Conservation (phyloP, 1,284 basidiomycete species). For the Rhodofomes roseus region DNA sequence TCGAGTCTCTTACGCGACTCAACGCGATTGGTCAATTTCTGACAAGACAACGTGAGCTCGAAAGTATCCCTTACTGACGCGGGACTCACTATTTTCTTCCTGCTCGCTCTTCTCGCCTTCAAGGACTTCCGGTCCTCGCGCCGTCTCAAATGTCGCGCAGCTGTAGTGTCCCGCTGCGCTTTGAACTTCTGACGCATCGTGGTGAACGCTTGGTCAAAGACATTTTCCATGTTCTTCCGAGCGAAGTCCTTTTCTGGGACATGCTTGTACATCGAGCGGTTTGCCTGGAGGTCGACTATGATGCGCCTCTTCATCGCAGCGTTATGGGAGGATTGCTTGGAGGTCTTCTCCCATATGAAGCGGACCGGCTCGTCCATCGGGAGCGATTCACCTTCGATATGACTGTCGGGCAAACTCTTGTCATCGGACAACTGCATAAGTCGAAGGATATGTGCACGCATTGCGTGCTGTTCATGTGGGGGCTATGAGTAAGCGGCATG, state of each 20-base stretch:
- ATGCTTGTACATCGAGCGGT: constrained; percentile 51
- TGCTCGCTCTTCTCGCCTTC: constrained; percentile 51
- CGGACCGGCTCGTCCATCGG: constrained; percentile 50
- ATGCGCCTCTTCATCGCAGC: constrained; percentile 63
- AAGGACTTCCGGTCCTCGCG: constrained; percentile 58
- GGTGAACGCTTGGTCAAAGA: constrained; percentile 68
- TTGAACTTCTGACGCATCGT: constrained; percentile 66
- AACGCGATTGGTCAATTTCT: constrained; percentile 66
- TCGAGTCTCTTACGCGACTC: constrained; percentile 50
- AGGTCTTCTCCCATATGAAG: constrained; percentile 74
- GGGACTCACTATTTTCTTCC: constrained; percentile 56
- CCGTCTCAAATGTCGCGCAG: constrained; percentile 40
- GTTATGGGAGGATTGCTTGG: constrained; percentile 69
- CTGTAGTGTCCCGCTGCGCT: constrained; percentile 46
- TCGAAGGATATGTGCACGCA: constrained; percentile 57
- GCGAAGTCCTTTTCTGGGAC: constrained; percentile 63
- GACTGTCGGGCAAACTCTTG: constrained; percentile 56
- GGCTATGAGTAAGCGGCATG: constrained; percentile 1
- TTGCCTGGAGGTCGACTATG: constrained; percentile 52
- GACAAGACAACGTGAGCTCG: background rate
- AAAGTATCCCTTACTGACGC: constrained; percentile 2
- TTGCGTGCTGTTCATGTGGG: constrained; percentile 53
- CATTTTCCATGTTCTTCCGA: constrained; percentile 53
- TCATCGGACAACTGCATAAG: constrained; percentile 54
- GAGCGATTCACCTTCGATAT: constrained; percentile 47